Evolutionary conservation across 192 early-diverging fungal species (phyloP).

Genomic region (Chytriomyces sp.): DNA sequence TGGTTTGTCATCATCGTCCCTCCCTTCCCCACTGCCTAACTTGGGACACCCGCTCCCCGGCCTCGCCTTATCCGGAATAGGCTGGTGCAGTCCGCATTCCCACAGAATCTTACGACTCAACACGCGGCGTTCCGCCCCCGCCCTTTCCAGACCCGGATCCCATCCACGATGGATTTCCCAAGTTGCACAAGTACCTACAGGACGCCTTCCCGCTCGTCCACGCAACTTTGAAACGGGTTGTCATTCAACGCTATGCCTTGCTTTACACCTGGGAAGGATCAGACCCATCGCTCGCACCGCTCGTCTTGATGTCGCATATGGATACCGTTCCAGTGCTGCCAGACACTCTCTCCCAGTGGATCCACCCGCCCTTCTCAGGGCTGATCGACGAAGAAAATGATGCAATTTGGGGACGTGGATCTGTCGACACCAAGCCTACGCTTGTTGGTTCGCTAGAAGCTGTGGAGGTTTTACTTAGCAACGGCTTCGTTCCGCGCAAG

Average conservation of each 20-base stretch:
- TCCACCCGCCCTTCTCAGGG: slow-evolving; percentile 44
- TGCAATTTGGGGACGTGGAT: slow-evolving; percentile 47
- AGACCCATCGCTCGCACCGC: slow-evolving; percentile 21
- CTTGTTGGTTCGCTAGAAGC: slow-evolving; percentile 46
- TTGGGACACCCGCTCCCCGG: no score
- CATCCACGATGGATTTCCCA: slow-evolving; percentile 20
- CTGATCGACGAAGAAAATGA: slow-evolving; percentile 27
- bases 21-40: no score
- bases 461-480: slow-evolving; percentile 43
- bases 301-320: slow-evolving; percentile 45
- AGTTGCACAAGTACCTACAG: slow-evolving; percentile 20
- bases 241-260: slow-evolving; percentile 40
- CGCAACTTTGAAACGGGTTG: slow-evolving; percentile 25
- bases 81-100: slow-evolving; percentile 39
- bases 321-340: slow-evolving; percentile 51
- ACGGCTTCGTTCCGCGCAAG: slow-evolving; percentile 41
- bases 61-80: no score
- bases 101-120: slow-evolving; percentile 44
- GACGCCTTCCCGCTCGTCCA: slow-evolving; percentile 9
- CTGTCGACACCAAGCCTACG: slow-evolving; percentile 46
- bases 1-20: no score
- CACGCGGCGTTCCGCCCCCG: slow-evolving; percentile 32
- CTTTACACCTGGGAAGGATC: slow-evolving; percentile 48
- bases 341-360: slow-evolving; percentile 39
- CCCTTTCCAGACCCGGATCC: slow-evolving; percentile 22